Percentiles rank a stretch among this genome's conserved stretches.
Evolutionary conservation across 2,329 filamentous ascomycete species (phyloP).

Genomic region (Torrubiella hemipterigena): DNA sequence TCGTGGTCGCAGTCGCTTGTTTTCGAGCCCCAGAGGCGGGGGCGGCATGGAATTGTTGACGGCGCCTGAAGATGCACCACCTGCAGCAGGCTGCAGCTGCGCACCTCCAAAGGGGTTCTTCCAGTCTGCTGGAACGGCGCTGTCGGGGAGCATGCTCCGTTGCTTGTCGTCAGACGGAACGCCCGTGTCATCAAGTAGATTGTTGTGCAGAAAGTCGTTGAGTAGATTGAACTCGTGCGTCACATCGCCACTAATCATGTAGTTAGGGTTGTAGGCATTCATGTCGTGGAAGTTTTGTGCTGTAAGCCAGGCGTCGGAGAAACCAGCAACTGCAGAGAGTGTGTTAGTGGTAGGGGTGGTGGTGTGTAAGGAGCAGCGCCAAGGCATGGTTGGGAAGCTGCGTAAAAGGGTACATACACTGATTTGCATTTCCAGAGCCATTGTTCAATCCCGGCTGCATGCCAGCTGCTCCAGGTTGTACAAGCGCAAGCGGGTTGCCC

Average conservation of each 20-base stretch:
- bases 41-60: constrained; percentile 2
- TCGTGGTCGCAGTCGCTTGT: constrained; percentile 46
- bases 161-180: constrained; percentile 52
- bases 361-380: constrained; percentile 11
- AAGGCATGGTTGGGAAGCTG: background rate
- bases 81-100: background rate
- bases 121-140: background rate
- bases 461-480: background rate
- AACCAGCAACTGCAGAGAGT: constrained; percentile 54
- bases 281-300: constrained; percentile 85
- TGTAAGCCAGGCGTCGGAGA: constrained; percentile 70
- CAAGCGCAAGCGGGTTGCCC: constrained; percentile 47
- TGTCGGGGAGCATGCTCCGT: background rate
- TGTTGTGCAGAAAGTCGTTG: constrained; percentile 91
- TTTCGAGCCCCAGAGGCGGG: constrained; percentile 26
- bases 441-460: constrained; percentile 22
- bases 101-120: no score
- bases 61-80: constrained; percentile 14
- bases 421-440: constrained; percentile 43
- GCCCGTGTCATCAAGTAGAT: constrained; percentile 72
- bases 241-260: constrained; percentile 87
- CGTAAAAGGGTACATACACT: constrained; percentile 48
- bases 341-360: background rate
- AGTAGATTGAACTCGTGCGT: constrained; percentile 94
- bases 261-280: constrained; percentile 85